Conservation (phyloP, 805 yeast species). For the Pachysolen tannophilus region DNA sequence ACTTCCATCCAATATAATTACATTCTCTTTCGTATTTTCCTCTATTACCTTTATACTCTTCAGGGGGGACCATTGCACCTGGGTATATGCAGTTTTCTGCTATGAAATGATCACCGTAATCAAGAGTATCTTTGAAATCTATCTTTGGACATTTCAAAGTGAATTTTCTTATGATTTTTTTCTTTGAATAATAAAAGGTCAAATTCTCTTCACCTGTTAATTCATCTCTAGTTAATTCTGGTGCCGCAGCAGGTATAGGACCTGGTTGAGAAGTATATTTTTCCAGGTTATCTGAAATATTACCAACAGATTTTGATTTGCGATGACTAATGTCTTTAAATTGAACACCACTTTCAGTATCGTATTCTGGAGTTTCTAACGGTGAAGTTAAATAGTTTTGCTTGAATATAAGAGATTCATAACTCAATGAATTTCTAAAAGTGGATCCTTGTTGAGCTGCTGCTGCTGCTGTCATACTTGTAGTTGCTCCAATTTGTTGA, state of each 20-base stretch:
- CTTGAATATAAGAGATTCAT: too few relatives aligned
- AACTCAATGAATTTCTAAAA: too few relatives aligned
- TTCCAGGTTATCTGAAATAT: neutral
- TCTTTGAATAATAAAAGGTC: constrained; percentile 22
- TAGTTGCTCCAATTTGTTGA: too few relatives aligned
- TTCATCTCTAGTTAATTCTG: constrained; percentile 14
- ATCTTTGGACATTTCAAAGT: constrained; percentile 16
- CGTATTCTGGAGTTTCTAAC: too few relatives aligned
- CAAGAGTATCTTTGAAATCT: neutral
- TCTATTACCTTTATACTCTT: constrained; percentile 36
- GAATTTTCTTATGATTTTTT: constrained; percentile 20
- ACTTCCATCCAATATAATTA: constrained; percentile 41
- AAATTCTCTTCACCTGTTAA: constrained; percentile 21
- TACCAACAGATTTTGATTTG: neutral
- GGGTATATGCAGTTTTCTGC: constrained; percentile 38
- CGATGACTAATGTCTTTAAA: neutral
- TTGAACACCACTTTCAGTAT: too few relatives aligned
- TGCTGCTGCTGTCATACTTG: too few relatives aligned
- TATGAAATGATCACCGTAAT: constrained; percentile 19
- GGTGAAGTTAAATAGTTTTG: too few relatives aligned
- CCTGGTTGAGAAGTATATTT: constrained; percentile 21
- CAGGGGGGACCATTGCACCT: constrained; percentile 33
- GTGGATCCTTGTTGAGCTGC: too few relatives aligned
- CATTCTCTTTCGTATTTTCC: constrained; percentile 38
- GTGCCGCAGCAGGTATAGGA: constrained; percentile 19